Evolutionary conservation across 768 basidiomycete species (phyloP).

Genomic region (Termitomyces sp.): DNA sequence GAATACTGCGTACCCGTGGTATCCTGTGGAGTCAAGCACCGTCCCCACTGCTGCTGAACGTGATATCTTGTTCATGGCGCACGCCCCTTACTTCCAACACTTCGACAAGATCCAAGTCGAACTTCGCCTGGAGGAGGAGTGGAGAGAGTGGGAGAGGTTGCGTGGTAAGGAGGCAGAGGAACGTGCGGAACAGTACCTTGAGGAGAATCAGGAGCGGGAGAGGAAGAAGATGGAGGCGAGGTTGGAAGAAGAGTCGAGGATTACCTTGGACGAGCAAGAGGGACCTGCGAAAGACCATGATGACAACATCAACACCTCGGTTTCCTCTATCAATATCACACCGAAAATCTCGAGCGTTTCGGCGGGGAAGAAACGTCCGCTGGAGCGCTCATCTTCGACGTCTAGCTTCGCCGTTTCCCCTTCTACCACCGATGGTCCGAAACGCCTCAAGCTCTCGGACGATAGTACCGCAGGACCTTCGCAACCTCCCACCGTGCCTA

Average conservation of each 20-base stretch:
- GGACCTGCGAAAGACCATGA: background rate
- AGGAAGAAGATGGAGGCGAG: constrained; percentile 1
- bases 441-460: constrained; percentile 10
- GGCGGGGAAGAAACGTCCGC: constrained; percentile 10
- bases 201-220: background rate
- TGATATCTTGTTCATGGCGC: background rate
- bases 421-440: background rate
- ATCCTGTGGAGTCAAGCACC: constrained; percentile 8
- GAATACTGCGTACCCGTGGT: constrained; percentile 14
- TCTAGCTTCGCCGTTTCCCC: background rate
- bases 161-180: background rate
- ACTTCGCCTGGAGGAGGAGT: constrained; percentile 10
- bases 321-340: background rate
- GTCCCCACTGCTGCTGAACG: constrained; percentile 13
- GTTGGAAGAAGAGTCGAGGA: background rate
- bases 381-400: constrained; percentile 8
- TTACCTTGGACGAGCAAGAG: constrained; percentile 9
- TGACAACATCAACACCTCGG: background rate
- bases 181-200: background rate
- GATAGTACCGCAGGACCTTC: background rate
- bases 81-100: constrained; percentile 1
- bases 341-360: background rate
- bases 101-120: constrained; percentile 9
- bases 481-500: background rate
- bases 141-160: constrained; percentile 8